Percentiles rank a stretch among this genome's conserved stretches.
Conservation (phyloP, 139 green algal species). For the Pseudopediastrum boryanum region DNA sequence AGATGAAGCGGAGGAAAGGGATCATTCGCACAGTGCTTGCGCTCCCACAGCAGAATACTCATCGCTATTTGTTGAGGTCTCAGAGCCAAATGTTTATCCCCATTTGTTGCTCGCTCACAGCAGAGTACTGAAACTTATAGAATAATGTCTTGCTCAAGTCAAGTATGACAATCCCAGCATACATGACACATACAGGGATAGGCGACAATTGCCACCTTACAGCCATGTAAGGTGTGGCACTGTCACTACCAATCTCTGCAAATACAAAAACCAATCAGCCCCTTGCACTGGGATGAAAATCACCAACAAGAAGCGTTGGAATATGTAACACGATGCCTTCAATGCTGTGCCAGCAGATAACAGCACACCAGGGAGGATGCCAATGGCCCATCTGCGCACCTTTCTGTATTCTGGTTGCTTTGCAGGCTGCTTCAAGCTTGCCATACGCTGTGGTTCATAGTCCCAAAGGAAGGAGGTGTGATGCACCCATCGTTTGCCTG, state of each 20-base stretch:
- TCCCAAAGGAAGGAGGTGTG: conserved; percentile 98
- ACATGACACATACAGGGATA: too few species aligned
- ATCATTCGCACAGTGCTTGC: too few species aligned
- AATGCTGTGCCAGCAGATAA: not conserved
- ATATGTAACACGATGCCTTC: not conserved
- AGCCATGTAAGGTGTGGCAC: too few species aligned
- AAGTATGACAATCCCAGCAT: too few species aligned
- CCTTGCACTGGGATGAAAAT: not conserved
- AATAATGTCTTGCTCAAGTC: too few species aligned
- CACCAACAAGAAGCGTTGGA: not conserved
- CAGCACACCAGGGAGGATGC: not conserved
- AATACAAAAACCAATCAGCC: not conserved
- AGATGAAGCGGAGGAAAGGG: not conserved
- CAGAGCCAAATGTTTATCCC: too few species aligned
- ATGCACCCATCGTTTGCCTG: conserved; percentile 89
- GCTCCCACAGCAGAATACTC: too few species aligned
- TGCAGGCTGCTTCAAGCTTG: conserved; percentile 73
- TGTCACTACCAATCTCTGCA: too few species aligned
- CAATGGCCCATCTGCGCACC: conserved; percentile 50
- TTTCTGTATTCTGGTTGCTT: conserved; percentile 79
- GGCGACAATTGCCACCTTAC: too few species aligned
- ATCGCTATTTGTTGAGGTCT: too few species aligned
- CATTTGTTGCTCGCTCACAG: too few species aligned
- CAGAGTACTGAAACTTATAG: too few species aligned
- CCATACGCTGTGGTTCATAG: conserved; percentile 79